A percentile compares a stretch with the other conserved stretches of the same genome.
Conservation (phyloP, 1,284 basidiomycete genomes). For the Apiotrichum gamsii region DNA sequence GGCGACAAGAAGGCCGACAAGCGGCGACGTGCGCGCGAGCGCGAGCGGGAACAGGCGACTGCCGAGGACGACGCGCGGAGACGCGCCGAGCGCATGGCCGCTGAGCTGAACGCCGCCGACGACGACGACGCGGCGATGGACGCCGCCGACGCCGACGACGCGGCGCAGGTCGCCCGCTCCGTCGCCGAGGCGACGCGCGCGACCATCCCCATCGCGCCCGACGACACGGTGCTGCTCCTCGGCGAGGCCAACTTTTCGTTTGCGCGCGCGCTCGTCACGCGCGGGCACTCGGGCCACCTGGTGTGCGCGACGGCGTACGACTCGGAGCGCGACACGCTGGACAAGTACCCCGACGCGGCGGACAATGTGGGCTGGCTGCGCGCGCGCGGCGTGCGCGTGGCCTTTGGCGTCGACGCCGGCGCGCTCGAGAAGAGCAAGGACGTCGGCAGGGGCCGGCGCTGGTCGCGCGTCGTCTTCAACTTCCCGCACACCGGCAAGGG, state of each 20-base stretch:
- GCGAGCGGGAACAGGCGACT: neutral
- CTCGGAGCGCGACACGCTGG: constrained; percentile 64
- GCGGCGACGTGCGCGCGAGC: constrained; percentile 24
- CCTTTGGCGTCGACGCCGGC: constrained; percentile 82
- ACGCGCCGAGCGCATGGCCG: neutral
- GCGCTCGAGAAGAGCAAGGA: constrained; percentile 55
- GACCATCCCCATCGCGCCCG: constrained; percentile 62
- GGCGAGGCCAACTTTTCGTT: constrained; percentile 98
- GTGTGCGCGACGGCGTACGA: constrained; percentile 86
- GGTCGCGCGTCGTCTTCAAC: constrained; percentile 83
- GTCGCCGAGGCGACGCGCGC: neutral
- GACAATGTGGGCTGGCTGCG: constrained; percentile 58
- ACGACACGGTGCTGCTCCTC: constrained; percentile 76
- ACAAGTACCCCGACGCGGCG: constrained; percentile 77
- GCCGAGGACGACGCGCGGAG: neutral
- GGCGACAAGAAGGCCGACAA: constrained; percentile 12
- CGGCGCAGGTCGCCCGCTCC: neutral
- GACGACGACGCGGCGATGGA: neutral
- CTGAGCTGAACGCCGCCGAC: neutral
- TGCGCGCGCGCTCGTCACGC: constrained; percentile 60
- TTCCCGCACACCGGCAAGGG: constrained; percentile 94
- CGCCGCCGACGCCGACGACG: neutral
- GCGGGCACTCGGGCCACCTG: constrained; percentile 59
- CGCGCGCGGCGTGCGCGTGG: constrained; percentile 60
- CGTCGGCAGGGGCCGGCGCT: constrained; percentile 50